Evolutionary conservation across 306 rosid species (phyloP), one percentile per base, ranked within the genome.

Genomic region (Canavalia gladiata): DNA sequence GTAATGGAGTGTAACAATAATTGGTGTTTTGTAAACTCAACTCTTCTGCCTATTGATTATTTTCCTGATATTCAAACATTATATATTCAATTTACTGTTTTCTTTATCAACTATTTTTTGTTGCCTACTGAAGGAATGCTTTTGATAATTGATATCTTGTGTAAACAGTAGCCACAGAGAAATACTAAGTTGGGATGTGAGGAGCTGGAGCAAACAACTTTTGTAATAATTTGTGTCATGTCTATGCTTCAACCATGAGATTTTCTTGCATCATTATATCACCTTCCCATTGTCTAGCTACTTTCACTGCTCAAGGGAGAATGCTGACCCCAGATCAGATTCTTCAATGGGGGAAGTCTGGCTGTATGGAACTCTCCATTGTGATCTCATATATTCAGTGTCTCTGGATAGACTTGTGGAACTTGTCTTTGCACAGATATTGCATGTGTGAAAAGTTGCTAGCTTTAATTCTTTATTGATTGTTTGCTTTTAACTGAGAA

Each of bases 61-160:
- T 45, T 18, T 62, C n/a, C 35, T 3, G 31, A 39, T 28, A 50
- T 8, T 57, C 2, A 51, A 58, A 76, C 29, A 68, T 56, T 50
- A 12, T 13, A 57, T 28, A 37, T 75, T 68, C 65, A 75, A 39
- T 47, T 51, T 59, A 49, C 37, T 75, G 31, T 29, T 66, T 35
- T 39, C 39, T 69, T 69, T 18, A 13, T 72, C 39, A 76, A 18
- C 42, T 83, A 31, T 42, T 82, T 18, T 49, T 46, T 50, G 37
- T 49, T 58, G 72, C 66, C 8, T 56, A 1, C 2, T 47, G 71
- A 66, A 68, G 72, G 33, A 75, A 43, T 43, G 47, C 9, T 37
- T 52, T 66, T 63, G 34, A 47, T 34, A 33, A 41, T 66, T 63
- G 34, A 47, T 34, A 33, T 60, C 58, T 47, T 69, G 74, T 25